Evolutionary conservation across 805 yeast species (phyloP), one percentile per base, ranked within the genome.

Genomic region (Torulaspora gathmanii): DNA sequence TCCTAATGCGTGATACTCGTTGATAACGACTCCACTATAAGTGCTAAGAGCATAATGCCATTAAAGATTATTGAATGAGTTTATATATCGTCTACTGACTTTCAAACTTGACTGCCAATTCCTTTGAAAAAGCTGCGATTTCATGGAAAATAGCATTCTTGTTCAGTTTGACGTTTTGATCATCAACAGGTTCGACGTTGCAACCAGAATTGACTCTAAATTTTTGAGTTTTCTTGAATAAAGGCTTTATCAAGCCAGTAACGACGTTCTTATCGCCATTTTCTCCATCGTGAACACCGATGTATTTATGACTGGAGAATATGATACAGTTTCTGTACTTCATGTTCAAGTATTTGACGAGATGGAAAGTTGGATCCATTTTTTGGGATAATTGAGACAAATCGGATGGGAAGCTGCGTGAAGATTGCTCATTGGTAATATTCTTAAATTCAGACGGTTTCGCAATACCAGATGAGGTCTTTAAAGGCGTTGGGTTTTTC

Each of bases 121-220:
- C 90, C 44, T 85, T 86, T 11, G 90, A 87, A 50, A 82, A 70
- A 23, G 75, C 69, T 28, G 74, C 70, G 31, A 93, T 83, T 64
- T 91, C 95, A 46, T 75, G 73, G 47, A 83, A 67, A n/a, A 86
- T 73, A 2, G 91, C 84, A 12, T 78, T 83, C 58, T 76, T 82
- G 64, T 88, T 86, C 46, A 88, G 68, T 29, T 70, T 70, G 10
- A 86, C 82, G 33, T 65, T 66, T 44, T 73, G 78, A 4, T 72
- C 64, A 27, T 71, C 75, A 4, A 72, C 63, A 1, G 95, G 95
- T 58, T 76, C 73, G 45, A 82, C 73, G 55, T 87, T 82, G 56
- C 79, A 82, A 11, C 90, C 95, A 48, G 85, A 63, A 51, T 84
- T 86, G 17, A 84, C 95, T 56, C 83, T 81, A 70, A 88, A 89